A percentile compares a stretch with the other conserved stretches of the same genome.
Conservation (phyloP, 1,284 basidiomycete species). For the Leccinum glutinopallens region DNA sequence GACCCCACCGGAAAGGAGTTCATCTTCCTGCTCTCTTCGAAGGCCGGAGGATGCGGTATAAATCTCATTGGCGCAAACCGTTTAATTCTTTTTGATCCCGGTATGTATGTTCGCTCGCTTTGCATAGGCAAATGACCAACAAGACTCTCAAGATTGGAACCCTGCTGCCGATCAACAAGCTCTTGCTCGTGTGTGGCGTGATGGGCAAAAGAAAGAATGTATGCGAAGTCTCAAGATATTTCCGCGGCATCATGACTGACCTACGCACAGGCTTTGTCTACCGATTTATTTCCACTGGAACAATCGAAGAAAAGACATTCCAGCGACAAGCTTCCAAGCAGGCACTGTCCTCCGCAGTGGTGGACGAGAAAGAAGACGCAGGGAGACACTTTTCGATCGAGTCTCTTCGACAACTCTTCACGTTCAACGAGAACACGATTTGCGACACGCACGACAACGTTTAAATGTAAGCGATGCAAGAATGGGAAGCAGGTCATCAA, state of each 20-base stretch:
- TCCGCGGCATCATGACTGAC: constrained; percentile 8
- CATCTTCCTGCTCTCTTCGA: constrained; percentile 93
- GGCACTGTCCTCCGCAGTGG: constrained; percentile 94
- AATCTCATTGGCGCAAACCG: constrained; percentile 98
- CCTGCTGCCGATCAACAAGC: constrained; percentile 99
- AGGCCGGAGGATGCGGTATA: constrained; percentile 98
- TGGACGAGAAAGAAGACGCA: constrained; percentile 95
- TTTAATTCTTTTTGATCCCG: constrained; percentile 94
- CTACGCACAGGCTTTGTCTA: constrained; percentile 84
- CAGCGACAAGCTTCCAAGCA: constrained; percentile 97
- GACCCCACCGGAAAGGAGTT: constrained; percentile 95
- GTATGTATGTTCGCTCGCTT: constrained; percentile 42
- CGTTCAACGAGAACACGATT: constrained; percentile 85
- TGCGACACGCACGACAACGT: constrained; percentile 90
- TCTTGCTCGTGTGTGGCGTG: constrained; percentile 97
- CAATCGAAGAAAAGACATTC: constrained; percentile 99
- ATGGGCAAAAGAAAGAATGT: constrained; percentile 99
- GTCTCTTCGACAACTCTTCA: constrained; percentile 88
- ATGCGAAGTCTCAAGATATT: constrained; percentile 29
- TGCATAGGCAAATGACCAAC: not conserved
- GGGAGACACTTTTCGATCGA: constrained; percentile 96
- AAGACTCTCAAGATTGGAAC: constrained; percentile 81
- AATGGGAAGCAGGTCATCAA: constrained; percentile 86
- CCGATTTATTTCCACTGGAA: constrained; percentile 96
- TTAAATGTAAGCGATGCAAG: constrained; percentile 96